Percentiles rank a stretch among this genome's conserved stretches.
phyloP scores from a whole-genome alignment of 2,329 filamentous ascomycete species.

The Aspergillus latus region DNA sequence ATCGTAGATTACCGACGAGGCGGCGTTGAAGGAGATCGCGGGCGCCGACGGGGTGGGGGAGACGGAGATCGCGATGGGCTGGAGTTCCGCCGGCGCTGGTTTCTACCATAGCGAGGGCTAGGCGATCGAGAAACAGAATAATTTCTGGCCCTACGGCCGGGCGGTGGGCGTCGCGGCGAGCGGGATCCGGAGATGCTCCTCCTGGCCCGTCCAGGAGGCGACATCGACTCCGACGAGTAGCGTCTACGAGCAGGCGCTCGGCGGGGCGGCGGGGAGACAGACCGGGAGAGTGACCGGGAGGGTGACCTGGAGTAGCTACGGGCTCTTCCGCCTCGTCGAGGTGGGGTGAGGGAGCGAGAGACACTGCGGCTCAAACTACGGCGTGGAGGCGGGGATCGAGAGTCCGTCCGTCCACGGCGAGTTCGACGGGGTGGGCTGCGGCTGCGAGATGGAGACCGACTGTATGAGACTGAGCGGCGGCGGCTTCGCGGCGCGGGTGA shows the following conservation, averaged over 20 bases:
- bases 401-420: slow-evolving; percentile 29
- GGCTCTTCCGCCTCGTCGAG: slow-evolving; percentile 26
- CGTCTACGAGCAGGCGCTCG: slow-evolving; percentile 20
- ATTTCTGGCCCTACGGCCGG: slow-evolving; percentile 25
- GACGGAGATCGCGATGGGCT: slow-evolving; percentile 23
- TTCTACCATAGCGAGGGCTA: slow-evolving; percentile 14
- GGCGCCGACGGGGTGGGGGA: slow-evolving; percentile 20
- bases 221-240: slow-evolving; percentile 30
- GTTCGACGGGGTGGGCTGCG: slow-evolving; percentile 29
- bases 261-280: slow-evolving; percentile 29
- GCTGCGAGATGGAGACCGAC: slow-evolving; percentile 34
- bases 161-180: slow-evolving; percentile 24
- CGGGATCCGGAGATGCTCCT: slow-evolving; percentile 25
- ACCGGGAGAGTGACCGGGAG: slow-evolving; percentile 24
- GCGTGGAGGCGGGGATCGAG: slow-evolving; percentile 24
- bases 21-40: slow-evolving; percentile 18
- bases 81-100: slow-evolving; percentile 20
- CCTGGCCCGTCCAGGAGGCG: slow-evolving; percentile 27
- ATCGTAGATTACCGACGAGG: slow-evolving; percentile 17
- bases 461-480: slow-evolving; percentile 34
- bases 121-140: slow-evolving; percentile 29
- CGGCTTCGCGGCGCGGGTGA: slow-evolving; percentile 34
- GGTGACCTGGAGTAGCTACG: slow-evolving; percentile 35
- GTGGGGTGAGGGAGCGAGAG: slow-evolving; percentile 37
- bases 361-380: slow-evolving; percentile 29